Conservation (phyloP, 176 grass and related monocot species). For the Eragrostis curvula region DNA sequence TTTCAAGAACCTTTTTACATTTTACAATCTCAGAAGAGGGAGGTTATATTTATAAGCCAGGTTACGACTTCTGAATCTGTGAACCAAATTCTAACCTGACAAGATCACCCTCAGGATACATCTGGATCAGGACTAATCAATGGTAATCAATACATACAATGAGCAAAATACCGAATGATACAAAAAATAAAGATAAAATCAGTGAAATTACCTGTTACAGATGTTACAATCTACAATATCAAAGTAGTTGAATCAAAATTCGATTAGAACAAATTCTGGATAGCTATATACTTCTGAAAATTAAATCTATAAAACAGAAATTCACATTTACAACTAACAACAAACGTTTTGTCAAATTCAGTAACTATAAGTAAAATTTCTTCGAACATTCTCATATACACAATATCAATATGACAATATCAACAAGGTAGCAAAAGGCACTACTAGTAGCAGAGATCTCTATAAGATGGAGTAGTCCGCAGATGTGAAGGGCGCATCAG, state of each 20-base stretch:
- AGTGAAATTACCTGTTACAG: background rate
- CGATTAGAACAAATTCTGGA: background rate
- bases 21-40: background rate
- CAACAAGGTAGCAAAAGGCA: background rate
- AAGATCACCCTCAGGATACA: background rate
- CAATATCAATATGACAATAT: background rate
- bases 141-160: background rate
- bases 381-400: slow-evolving; percentile 27
- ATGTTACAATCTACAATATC: background rate
- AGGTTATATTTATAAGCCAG: background rate
- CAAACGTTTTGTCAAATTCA: slow-evolving; percentile 18
- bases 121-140: background rate
- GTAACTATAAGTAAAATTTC: background rate
- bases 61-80: slow-evolving; percentile 1
- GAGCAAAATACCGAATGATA: background rate
- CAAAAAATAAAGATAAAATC: background rate
- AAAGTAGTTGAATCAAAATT: background rate
- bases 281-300: background rate
- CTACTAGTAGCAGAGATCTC: background rate
- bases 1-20: background rate
- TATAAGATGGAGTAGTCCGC: slow-evolving; percentile 1
- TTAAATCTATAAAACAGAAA: background rate
- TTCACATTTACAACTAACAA: background rate
- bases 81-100: slow-evolving; percentile 1
- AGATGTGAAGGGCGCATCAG: background rate